Evolutionary conservation across 1,139 yeast genomes (phyloP).

Genomic region (Saccharomycopsis phalli): DNA sequence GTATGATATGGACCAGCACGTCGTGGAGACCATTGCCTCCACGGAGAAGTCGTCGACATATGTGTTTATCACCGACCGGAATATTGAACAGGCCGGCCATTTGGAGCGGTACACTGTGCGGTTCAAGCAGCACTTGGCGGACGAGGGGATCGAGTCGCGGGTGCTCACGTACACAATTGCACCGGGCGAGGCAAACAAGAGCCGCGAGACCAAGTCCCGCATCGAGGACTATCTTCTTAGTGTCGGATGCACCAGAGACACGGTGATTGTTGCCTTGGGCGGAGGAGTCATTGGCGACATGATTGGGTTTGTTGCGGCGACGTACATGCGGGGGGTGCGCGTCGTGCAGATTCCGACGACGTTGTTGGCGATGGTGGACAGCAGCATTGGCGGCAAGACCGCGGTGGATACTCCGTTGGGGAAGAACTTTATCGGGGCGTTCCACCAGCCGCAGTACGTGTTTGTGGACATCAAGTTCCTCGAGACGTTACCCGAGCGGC

Average conservation of each 20-base stretch:
- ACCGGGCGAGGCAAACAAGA: slow-evolving; percentile 93
- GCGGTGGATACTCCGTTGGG: slow-evolving; percentile 98
- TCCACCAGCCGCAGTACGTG: slow-evolving; percentile 91
- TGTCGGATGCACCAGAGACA: slow-evolving; percentile 94
- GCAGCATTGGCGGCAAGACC: slow-evolving; percentile 97
- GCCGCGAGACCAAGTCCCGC: slow-evolving; percentile 79
- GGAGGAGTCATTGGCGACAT: slow-evolving; percentile 99
- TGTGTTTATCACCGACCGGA: slow-evolving; percentile 81
- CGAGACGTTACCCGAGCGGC: slow-evolving; percentile 83
- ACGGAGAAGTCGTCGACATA: slow-evolving; percentile 78
- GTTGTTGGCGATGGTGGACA: slow-evolving; percentile 93
- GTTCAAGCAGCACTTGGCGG: slow-evolving; percentile 25
- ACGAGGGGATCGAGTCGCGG: slow-evolving; percentile 41
- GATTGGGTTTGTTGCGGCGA: slow-evolving; percentile 98
- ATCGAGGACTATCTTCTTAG: slow-evolving; percentile 83
- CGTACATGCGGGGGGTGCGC: slow-evolving; percentile 97
- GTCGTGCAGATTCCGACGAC: slow-evolving; percentile 93
- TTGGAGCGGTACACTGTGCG: slow-evolving; percentile 31
- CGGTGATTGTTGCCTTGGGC: slow-evolving; percentile 90
- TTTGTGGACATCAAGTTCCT: slow-evolving; percentile 84
- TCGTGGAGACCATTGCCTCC: slow-evolving; percentile 57
- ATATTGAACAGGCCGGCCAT: slow-evolving; percentile 65
- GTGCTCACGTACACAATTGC: slow-evolving; percentile 66
- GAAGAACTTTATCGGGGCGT: slow-evolving; percentile 93
- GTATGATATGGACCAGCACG: slow-evolving; percentile 67